These are phyloP conservation scores for Sinapis alba DNA, from an alignment of 441 rosid species.

Conservation along the genomic window DNA sequence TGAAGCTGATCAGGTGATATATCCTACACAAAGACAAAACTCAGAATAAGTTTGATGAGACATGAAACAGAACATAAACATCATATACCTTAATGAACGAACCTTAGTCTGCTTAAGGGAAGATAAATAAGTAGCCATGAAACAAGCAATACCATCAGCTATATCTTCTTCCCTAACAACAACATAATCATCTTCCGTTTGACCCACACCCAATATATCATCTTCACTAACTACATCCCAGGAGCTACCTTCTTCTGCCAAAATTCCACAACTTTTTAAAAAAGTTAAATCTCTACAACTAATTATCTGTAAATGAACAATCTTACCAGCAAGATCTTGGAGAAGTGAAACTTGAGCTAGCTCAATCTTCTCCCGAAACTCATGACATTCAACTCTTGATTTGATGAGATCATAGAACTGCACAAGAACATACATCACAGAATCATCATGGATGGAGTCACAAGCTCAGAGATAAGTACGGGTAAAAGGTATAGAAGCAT, in stretches of 20 bases:
- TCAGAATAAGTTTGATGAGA: not conserved
- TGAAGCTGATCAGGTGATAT: conserved; percentile 90
- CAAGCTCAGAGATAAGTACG: not conserved
- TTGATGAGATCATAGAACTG: conserved; percentile 86
- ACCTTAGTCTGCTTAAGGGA: conserved; percentile 94
- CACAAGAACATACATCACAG: conserved; percentile 4
- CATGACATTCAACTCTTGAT: conserved; percentile 78
- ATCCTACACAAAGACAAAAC: conserved; percentile 51
- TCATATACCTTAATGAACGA: not conserved
- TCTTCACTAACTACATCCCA: conserved; percentile 82
- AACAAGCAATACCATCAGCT: conserved; percentile 91
- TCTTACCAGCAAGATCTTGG: conserved; percentile 62
- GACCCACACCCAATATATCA: conserved; percentile 76
- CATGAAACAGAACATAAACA: not conserved
- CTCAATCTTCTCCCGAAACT: conserved; percentile 76
- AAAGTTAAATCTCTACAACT: conserved; percentile 23
- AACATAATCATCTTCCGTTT: conserved; percentile 76
- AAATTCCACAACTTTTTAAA: conserved; percentile 21
- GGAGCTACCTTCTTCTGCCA: conserved; percentile 81
- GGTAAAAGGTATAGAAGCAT: not conserved
- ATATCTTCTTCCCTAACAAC: conserved; percentile 95
- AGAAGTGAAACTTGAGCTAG: conserved; percentile 59
- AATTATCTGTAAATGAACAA: not conserved
- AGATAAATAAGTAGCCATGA: conserved; percentile 86
- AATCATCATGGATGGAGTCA: not conserved